Evolutionary conservation across 306 rosid species (phyloP).

Genomic region (Crotalaria pallida): DNA sequence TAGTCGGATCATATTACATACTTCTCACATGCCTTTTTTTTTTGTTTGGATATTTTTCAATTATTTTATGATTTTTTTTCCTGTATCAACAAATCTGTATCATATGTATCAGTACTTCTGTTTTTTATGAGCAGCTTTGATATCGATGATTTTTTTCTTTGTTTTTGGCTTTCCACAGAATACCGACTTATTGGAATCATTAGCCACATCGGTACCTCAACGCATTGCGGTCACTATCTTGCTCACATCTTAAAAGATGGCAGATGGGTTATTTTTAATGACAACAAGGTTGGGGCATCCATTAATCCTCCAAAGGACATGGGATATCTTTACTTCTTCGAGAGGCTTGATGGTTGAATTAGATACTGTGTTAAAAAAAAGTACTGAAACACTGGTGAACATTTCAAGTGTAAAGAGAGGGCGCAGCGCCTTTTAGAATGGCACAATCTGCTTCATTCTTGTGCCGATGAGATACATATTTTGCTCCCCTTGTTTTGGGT

Average conservation of each 20-base stretch:
- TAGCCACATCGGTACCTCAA: conserved; percentile 95
- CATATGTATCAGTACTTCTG: not conserved
- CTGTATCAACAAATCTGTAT: no score
- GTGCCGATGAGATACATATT: not conserved
- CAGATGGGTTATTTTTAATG: conserved; percentile 92
- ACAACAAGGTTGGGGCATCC: conserved; percentile 85
- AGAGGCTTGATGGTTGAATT: conserved; percentile 47
- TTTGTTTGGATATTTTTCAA: no score
- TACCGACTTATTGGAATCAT: conserved; percentile 79
- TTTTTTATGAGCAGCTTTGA: not conserved
- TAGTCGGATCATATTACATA: no score
- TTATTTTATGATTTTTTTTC: no score
- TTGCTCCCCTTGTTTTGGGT: not conserved
- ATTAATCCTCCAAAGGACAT: conserved; percentile 93
- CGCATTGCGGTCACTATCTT: conserved; percentile 92
- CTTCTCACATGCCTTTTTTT: no score
- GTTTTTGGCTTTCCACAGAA: conserved; percentile 38
- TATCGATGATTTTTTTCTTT: not conserved
- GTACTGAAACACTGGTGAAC: conserved; percentile 1
- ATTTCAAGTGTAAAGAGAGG: not conserved
- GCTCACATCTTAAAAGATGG: conserved; percentile 89
- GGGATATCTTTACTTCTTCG: conserved; percentile 95
- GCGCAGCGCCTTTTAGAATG: not conserved
- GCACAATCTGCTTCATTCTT: not conserved
- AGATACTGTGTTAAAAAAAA: not conserved